phyloP scores from a whole-genome alignment of 371 early-diverging fungal species.

The Mucor circinelloides region DNA sequence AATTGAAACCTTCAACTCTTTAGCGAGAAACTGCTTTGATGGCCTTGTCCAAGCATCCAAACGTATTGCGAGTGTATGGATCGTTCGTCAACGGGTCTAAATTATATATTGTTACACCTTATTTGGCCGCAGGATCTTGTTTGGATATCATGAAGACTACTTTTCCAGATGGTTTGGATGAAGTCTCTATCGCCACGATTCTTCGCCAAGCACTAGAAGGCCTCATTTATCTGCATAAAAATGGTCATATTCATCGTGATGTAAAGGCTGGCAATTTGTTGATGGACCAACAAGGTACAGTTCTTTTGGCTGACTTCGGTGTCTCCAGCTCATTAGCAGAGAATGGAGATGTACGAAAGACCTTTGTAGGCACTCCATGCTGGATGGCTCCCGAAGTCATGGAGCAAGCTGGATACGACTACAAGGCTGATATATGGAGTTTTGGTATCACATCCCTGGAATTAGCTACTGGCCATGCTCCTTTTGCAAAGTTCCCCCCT shows the following conservation, averaged over 20 bases:
- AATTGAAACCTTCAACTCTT: not conserved
- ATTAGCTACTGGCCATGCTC: constrained; percentile 88
- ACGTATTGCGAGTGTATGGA: constrained; percentile 81
- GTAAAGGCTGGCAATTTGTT: constrained; percentile 90
- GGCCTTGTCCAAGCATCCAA: constrained; percentile 84
- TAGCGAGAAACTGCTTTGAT: constrained; percentile 88
- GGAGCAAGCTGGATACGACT: constrained; percentile 80
- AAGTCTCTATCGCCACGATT: constrained; percentile 79
- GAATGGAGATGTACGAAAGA: constrained; percentile 77
- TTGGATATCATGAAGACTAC: constrained; percentile 88
- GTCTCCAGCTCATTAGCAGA: constrained; percentile 80
- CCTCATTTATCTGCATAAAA: constrained; percentile 84
- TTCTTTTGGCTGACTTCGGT: constrained; percentile 91
- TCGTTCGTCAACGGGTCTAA: constrained; percentile 81
- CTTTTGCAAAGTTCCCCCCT: constrained; percentile 89
- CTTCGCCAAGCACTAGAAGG: constrained; percentile 83
- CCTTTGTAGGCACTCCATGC: constrained; percentile 74
- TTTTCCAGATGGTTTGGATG: constrained; percentile 83
- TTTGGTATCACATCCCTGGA: constrained; percentile 92
- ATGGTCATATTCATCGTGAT: constrained; percentile 89
- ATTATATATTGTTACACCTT: constrained; percentile 84
- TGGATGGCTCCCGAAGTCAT: constrained; percentile 91
- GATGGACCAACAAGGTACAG: constrained; percentile 79
- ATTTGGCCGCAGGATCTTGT: constrained; percentile 82
- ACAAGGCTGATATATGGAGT: constrained; percentile 91